Conservation (phyloP, 177 flowering plant genomes). For the Vitis hybrid region DNA sequence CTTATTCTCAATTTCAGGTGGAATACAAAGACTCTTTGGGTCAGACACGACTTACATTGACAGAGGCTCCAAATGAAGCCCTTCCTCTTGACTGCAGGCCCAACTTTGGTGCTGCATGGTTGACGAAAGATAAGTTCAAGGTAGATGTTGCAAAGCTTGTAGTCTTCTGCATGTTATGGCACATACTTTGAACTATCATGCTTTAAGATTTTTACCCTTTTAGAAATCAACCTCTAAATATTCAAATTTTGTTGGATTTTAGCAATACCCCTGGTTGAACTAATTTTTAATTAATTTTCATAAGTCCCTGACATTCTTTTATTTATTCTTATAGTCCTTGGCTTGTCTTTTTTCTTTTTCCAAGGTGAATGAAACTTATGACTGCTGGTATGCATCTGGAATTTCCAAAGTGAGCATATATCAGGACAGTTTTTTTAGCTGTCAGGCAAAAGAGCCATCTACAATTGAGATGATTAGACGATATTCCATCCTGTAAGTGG, state of each 20-base stretch:
- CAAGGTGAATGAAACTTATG: conserved; percentile 88
- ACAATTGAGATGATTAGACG: conserved; percentile 57
- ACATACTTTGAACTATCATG: neutral
- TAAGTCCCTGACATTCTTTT: neutral
- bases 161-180: neutral
- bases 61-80: conserved; percentile 93
- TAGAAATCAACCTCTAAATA: neutral
- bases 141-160: conserved; percentile 29
- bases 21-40: conserved; percentile 73
- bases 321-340: neutral
- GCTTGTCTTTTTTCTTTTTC: conserved; percentile 2
- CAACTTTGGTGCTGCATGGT: conserved; percentile 69
- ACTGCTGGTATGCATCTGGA: conserved; percentile 82
- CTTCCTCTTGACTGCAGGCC: conserved; percentile 90
- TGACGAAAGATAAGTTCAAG: conserved; percentile 73
- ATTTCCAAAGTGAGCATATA: conserved; percentile 62
- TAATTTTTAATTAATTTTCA: neutral
- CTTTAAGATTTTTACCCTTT: neutral
- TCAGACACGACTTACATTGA: conserved; percentile 46
- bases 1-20: conserved; percentile 45
- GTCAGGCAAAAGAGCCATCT: conserved; percentile 65
- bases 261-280: neutral
- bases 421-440: conserved; percentile 54
- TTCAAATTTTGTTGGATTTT: neutral
- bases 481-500: conserved; percentile 64